Conservation (phyloP, 2,329 filamentous ascomycete genomes). For the Phialophora expanda region DNA sequence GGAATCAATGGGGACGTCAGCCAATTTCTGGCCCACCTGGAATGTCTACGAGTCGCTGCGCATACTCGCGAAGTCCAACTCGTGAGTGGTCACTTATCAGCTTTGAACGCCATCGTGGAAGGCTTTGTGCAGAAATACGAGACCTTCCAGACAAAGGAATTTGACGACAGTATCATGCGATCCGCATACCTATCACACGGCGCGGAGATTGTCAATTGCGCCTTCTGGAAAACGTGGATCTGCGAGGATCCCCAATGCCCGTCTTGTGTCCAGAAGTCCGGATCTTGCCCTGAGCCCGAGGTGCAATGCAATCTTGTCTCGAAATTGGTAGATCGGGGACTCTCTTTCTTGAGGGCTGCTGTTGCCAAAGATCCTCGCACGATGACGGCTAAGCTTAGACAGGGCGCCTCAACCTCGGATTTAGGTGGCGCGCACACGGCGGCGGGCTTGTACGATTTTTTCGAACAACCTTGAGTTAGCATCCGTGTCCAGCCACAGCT, state of each 20-base stretch:
- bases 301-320: background rate
- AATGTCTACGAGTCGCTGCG: slow-evolving; percentile 17
- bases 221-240: slow-evolving; percentile 25
- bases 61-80: background rate
- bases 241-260: slow-evolving; percentile 13
- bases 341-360: slow-evolving; percentile 6
- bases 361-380: background rate
- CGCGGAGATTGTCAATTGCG: slow-evolving; percentile 23
- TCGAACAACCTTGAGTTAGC: background rate
- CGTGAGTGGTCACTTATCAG: slow-evolving; percentile 12
- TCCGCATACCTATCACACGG: slow-evolving; percentile 14
- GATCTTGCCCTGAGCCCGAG: background rate
- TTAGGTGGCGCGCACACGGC: slow-evolving; percentile 1
- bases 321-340: background rate
- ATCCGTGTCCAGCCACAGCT: too few relatives aligned
- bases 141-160: background rate
- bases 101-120: slow-evolving; percentile 13
- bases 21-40: slow-evolving; percentile 26
- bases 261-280: background rate
- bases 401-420: background rate
- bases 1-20: slow-evolving; percentile 24
- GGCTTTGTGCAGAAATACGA: slow-evolving; percentile 11
- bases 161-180: slow-evolving; percentile 6
- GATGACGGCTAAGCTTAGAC: background rate
- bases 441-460: slow-evolving; percentile 10